A percentile compares a stretch with the other conserved stretches of the same genome.
These are phyloP conservation scores for Globisporangium acanthophoron DNA, from an alignment of 352 stramenopile species.

Conservation along the genomic window DNA sequence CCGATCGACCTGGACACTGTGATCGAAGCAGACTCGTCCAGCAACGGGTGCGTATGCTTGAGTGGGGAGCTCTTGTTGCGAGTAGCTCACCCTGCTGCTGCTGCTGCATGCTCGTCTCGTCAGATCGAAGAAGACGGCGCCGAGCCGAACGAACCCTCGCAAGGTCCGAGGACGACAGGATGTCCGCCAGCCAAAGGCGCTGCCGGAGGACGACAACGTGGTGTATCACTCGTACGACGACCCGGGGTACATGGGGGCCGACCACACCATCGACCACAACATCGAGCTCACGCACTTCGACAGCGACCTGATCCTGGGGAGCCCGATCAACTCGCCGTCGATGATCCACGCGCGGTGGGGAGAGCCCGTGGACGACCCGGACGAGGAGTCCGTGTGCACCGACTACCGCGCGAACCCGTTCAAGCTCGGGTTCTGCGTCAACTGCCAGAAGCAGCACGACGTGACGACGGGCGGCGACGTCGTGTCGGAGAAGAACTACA, in stretches of 20 bases:
- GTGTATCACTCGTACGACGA: constrained; percentile 79
- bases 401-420: constrained; percentile 84
- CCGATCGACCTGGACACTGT: constrained; percentile 18
- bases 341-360: constrained; percentile 86
- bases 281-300: constrained; percentile 70
- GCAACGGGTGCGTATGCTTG: constrained; percentile 8
- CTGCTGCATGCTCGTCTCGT: not conserved
- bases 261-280: constrained; percentile 33
- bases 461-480: constrained; percentile 66
- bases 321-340: constrained; percentile 62
- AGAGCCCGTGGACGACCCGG: constrained; percentile 73
- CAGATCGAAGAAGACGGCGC: not conserved
- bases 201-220: constrained; percentile 25
- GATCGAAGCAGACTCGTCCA: constrained; percentile 16
- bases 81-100: not conserved
- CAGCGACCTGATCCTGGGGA: constrained; percentile 72
- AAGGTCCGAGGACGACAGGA: constrained; percentile 26
- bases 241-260: constrained; percentile 52
- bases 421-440: constrained; percentile 85
- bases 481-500: constrained; percentile 70
- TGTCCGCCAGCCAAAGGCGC: constrained; percentile 16
- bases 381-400: constrained; percentile 74
- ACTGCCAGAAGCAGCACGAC: constrained; percentile 88
- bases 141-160: constrained; percentile 4
- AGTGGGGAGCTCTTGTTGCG: too few relatives aligned